phyloP scores from a whole-genome alignment of 352 stramenopile genomes.

The Phytophthora foliorum region DNA sequence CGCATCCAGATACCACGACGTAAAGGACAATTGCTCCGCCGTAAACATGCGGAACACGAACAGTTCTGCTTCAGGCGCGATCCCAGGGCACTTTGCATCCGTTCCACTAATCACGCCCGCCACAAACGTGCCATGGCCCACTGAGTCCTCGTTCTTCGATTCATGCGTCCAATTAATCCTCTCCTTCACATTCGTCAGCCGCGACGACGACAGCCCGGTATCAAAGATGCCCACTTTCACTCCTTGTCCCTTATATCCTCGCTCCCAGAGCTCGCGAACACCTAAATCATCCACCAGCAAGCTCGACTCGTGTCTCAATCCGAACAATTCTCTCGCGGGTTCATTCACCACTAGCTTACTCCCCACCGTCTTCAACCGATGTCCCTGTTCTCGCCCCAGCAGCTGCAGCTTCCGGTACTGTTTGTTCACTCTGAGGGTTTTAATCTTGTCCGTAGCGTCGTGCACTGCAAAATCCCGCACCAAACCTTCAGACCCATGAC shows the following conservation, averaged over 20 bases:
- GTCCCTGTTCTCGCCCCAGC: conserved; percentile 21
- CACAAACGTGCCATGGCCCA: conserved; percentile 90
- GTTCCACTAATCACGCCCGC: conserved; percentile 74
- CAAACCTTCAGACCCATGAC: conserved; percentile 35
- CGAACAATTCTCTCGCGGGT: conserved; percentile 24
- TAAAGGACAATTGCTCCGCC: conserved; percentile 87
- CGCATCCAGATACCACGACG: conserved; percentile 91
- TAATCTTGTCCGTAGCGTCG: conserved; percentile 34
- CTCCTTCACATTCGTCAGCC: conserved; percentile 73
- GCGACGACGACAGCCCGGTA: conserved; percentile 71
- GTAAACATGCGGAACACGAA: conserved; percentile 91
- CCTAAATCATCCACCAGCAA: conserved; percentile 63
- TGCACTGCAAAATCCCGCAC: conserved; percentile 22
- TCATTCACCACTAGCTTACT: conserved; percentile 30
- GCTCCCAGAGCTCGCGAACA: conserved; percentile 65
- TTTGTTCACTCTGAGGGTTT: conserved; percentile 59
- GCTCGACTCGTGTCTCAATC: conserved; percentile 37
- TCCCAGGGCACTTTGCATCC: conserved; percentile 70
- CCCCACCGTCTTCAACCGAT: conserved; percentile 24
- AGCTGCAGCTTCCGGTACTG: conserved; percentile 52
- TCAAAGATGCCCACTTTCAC: conserved; percentile 91
- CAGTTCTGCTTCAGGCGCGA: conserved; percentile 82
- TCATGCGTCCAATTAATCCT: conserved; percentile 92
- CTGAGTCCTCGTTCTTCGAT: conserved; percentile 70
- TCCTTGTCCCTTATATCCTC: conserved; percentile 69